A percentile compares a stretch with the other conserved stretches of the same genome.
Conservation (phyloP, 2,329 filamentous ascomycete species). For the Cercospora citrullina region DNA sequence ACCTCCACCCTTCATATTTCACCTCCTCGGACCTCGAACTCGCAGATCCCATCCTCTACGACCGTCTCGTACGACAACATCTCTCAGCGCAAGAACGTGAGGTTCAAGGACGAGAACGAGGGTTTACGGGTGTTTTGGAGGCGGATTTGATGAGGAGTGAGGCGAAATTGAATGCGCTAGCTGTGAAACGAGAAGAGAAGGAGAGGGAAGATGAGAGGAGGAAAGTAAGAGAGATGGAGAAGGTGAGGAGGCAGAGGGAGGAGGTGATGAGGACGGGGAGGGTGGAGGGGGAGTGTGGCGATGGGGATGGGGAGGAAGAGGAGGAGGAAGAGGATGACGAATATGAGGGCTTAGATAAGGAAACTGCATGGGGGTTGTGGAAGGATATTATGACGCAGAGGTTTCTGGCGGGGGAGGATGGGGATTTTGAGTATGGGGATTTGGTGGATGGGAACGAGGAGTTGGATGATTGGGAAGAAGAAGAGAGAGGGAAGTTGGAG, state of each 20-base stretch:
- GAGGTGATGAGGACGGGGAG: constrained; percentile 65
- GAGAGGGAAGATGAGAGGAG: constrained; percentile 60
- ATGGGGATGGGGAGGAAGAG: constrained; percentile 57
- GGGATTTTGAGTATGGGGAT: constrained; percentile 71
- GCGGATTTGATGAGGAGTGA: constrained; percentile 75
- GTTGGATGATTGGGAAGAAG: constrained; percentile 65
- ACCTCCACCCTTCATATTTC: constrained; percentile 72
- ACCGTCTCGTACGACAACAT: constrained; percentile 74
- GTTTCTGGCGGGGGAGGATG: constrained; percentile 73
- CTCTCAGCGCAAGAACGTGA: constrained; percentile 73
- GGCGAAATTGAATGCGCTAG: constrained; percentile 66
- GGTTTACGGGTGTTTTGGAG: constrained; percentile 76
- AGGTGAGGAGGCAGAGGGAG: constrained; percentile 73
- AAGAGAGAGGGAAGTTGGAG: constrained; percentile 66
- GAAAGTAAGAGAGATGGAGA: constrained; percentile 63
- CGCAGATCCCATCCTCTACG: constrained; percentile 78
- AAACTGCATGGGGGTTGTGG: constrained; percentile 71
- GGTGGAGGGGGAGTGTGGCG: constrained; percentile 53
- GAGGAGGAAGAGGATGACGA: constrained; percentile 55
- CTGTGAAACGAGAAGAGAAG: constrained; percentile 53
- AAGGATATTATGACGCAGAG: constrained; percentile 68
- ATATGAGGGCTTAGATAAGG: constrained; percentile 57
- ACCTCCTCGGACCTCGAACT: constrained; percentile 59
- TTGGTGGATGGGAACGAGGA: constrained; percentile 70
- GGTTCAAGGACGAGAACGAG: constrained; percentile 69